These are phyloP conservation scores for Mucor velutinosus DNA, from an alignment of 371 early-diverging fungal genomes.

Conservation along the genomic window DNA sequence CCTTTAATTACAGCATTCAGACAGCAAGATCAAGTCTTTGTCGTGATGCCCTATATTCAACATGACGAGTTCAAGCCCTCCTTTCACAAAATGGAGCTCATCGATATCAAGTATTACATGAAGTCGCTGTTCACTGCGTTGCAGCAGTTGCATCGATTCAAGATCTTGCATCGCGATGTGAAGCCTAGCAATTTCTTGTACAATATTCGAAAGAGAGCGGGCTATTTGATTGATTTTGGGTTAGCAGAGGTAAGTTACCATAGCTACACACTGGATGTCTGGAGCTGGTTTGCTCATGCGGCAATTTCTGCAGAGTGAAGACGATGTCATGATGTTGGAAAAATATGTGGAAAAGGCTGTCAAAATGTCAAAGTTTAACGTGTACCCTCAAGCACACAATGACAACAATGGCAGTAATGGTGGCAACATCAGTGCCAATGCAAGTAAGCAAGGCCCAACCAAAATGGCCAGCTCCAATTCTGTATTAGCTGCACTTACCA, in stretches of 20 bases:
- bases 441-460: neutral
- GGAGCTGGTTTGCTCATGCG: neutral
- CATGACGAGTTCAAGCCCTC: constrained; percentile 77
- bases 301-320: constrained; percentile 11
- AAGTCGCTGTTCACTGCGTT: constrained; percentile 77
- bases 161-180: constrained; percentile 92
- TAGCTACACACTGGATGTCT: neutral
- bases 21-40: constrained; percentile 83
- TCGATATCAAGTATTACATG: constrained; percentile 86
- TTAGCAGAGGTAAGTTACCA: constrained; percentile 77
- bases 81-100: neutral
- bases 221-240: constrained; percentile 97
- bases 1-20: constrained; percentile 85
- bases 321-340: constrained; percentile 17
- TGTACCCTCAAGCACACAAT: neutral
- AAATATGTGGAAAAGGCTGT: neutral
- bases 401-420: neutral
- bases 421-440: neutral
- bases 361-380: neutral
- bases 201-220: constrained; percentile 66
- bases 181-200: constrained; percentile 98
- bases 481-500: constrained; percentile 1
- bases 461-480: neutral
- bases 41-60: constrained; percentile 89
- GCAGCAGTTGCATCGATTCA: constrained; percentile 68